A percentile compares a stretch with the other conserved stretches of the same genome.
Evolutionary conservation across 257 asterid genomes (phyloP).

Genomic region (Plectranthus barbatus): DNA sequence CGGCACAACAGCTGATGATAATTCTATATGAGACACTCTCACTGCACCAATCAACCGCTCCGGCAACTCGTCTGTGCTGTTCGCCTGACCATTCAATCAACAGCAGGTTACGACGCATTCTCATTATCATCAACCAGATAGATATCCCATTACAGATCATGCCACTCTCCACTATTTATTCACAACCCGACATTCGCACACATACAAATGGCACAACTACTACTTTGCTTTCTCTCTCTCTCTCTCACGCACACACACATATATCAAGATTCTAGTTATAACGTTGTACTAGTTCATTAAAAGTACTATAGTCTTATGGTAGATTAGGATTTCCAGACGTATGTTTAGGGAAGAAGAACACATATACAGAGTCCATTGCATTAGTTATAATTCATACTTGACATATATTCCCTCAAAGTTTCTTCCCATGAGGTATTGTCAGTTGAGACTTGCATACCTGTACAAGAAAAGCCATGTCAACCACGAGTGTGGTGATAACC

Average conservation of each 20-base stretch:
- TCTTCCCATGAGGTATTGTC: not conserved
- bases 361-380: too few species aligned
- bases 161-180: not conserved
- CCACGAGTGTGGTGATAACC: constrained; percentile 79
- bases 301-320: too few species aligned
- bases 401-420: not conserved
- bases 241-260: too few species aligned
- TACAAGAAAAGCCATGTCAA: constrained; percentile 98
- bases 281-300: too few species aligned
- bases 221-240: too few species aligned
- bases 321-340: too few species aligned
- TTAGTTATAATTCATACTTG: not conserved
- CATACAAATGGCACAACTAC: too few species aligned
- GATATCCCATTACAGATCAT: not conserved
- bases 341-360: too few species aligned
- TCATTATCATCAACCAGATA: not conserved
- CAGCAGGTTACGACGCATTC: too few species aligned
- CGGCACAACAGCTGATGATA: constrained; percentile 45
- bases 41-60: constrained; percentile 59
- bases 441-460: constrained; percentile 51
- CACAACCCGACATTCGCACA: too few species aligned
- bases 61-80: constrained; percentile 48
- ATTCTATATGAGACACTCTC: constrained; percentile 49
- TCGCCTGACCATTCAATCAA: constrained; percentile 29
- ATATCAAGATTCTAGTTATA: too few species aligned